Percentiles rank a stretch among this genome's conserved stretches.
Conservation (phyloP, 2,329 filamentous ascomycete species). For the Phyllosticta paracitricarpa region DNA sequence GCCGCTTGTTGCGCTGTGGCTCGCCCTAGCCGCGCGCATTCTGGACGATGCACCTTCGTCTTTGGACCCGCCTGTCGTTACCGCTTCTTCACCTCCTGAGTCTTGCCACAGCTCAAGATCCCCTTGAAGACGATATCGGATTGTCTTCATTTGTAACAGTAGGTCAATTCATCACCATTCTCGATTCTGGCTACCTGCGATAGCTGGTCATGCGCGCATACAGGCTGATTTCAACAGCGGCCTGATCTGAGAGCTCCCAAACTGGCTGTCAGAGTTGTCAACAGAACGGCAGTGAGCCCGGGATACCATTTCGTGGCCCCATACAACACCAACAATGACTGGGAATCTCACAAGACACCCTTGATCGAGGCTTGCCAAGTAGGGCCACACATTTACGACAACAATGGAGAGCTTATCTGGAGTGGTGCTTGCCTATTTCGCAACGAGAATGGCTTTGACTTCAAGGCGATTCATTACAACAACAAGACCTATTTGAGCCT, state of each 20-base stretch:
- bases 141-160: slow-evolving; percentile 6
- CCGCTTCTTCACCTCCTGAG: not conserved
- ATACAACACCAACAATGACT: slow-evolving; percentile 20
- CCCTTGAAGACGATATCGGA: slow-evolving; percentile 1
- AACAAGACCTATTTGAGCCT: slow-evolving; percentile 37
- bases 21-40: not conserved
- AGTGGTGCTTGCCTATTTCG: slow-evolving; percentile 38
- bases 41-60: not conserved
- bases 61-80: not conserved
- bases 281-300: slow-evolving; percentile 8
- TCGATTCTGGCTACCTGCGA: not conserved
- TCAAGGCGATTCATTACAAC: slow-evolving; percentile 39
- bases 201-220: not conserved
- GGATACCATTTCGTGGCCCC: slow-evolving; percentile 44
- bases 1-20: not conserved
- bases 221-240: slow-evolving; percentile 7
- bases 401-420: slow-evolving; percentile 35
- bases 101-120: not conserved
- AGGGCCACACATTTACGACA: slow-evolving; percentile 24
- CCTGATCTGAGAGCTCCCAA: slow-evolving; percentile 8
- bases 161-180: not conserved
- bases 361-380: slow-evolving; percentile 6
- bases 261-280: slow-evolving; percentile 7
- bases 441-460: slow-evolving; percentile 33
- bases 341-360: slow-evolving; percentile 3